Conservation (phyloP, 148 eudicot genomes). For the Rhododendron williamsianum region DNA sequence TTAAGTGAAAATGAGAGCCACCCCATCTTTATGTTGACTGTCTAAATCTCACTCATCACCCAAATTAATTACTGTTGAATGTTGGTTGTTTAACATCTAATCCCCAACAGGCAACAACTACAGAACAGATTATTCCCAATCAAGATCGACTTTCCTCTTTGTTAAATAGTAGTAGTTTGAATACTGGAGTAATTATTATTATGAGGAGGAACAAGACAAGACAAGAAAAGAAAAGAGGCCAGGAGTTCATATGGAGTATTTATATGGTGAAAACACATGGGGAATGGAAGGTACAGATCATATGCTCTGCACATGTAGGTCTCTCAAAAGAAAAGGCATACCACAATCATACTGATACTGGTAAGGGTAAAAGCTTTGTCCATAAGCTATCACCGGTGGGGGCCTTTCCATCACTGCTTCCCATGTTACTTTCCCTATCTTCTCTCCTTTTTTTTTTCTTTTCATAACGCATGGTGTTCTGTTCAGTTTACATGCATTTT, state of each 20-base stretch:
- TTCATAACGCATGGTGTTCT: neutral
- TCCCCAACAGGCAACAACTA: neutral
- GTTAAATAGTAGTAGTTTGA: neutral
- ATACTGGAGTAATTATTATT: neutral
- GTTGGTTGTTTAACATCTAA: neutral
- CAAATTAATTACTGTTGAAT: neutral
- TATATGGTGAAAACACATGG: neutral
- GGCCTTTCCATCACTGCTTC: neutral
- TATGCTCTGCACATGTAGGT: slow-evolving; percentile 7
- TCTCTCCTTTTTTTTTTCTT: neutral
- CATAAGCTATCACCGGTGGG: neutral
- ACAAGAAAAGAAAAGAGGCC: neutral
- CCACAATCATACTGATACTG: neutral
- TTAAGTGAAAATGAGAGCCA: neutral
- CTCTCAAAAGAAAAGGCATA: neutral
- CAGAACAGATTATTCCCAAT: neutral
- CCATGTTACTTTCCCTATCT: slow-evolving; percentile 9
- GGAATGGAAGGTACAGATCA: neutral
- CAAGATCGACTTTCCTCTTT: neutral
- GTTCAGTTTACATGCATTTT: neutral
- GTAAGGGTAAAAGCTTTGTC: slow-evolving; percentile 1
- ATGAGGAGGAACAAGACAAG: slow-evolving; percentile 1
- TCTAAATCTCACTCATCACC: neutral
- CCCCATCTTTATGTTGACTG: neutral
- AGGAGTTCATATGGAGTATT: neutral